Evolutionary conservation across 2,329 filamentous ascomycete genomes (phyloP).

Genomic region (Knufia fluminis): DNA sequence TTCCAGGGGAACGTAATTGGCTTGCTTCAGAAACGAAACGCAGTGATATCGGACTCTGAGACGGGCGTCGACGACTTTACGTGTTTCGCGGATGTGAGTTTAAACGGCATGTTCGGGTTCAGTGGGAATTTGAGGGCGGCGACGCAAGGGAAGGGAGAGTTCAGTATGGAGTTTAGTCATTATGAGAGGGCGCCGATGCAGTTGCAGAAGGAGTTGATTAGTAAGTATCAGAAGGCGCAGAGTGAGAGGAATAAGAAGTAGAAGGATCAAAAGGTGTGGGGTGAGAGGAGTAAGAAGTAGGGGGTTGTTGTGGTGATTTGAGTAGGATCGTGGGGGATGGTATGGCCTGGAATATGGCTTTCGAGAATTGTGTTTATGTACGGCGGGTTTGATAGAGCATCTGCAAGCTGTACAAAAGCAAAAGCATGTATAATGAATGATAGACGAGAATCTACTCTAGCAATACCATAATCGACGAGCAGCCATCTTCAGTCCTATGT

Average conservation of each 20-base stretch:
- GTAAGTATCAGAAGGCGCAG: constrained; percentile 59
- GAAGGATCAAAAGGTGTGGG: constrained; percentile 38
- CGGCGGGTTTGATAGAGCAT: too few relatives aligned
- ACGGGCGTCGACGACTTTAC: constrained; percentile 91
- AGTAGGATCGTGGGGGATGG: neutral
- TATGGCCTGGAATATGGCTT: too few relatives aligned
- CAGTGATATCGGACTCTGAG: constrained; percentile 90
- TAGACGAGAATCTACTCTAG: too few relatives aligned
- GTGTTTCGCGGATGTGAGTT: constrained; percentile 77
- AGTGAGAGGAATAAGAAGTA: constrained; percentile 55
- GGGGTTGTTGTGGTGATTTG: too few relatives aligned
- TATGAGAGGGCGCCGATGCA: constrained; percentile 81
- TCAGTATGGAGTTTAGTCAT: constrained; percentile 97
- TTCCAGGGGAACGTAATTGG: constrained; percentile 96
- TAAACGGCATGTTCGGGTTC: constrained; percentile 98
- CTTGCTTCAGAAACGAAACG: constrained; percentile 91
- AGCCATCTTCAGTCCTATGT: too few relatives aligned
- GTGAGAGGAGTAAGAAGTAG: constrained; percentile 55
- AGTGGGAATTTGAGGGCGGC: constrained; percentile 81
- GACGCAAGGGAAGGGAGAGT: constrained; percentile 97
- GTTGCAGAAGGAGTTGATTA: constrained; percentile 69
- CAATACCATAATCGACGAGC: too few relatives aligned
- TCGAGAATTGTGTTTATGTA: too few relatives aligned
- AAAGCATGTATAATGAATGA: too few relatives aligned
- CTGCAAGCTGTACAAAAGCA: too few relatives aligned